Conservation (phyloP, 768 basidiomycete genomes). For the Xerocomellus dryophilus region DNA sequence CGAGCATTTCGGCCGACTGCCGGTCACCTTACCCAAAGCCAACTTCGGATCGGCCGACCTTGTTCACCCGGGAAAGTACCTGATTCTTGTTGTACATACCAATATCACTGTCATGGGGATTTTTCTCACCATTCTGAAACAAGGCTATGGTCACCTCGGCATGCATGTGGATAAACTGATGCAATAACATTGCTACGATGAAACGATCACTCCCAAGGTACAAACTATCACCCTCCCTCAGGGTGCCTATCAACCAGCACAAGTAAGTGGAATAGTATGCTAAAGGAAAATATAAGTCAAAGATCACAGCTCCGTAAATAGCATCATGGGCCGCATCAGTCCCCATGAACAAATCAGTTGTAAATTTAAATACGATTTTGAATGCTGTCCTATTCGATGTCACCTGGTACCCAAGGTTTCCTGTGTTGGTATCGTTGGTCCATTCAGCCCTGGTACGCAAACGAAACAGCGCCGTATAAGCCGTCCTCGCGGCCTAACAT, state of each 20-base stretch:
- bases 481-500: conserved; percentile 93
- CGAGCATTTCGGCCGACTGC: background rate
- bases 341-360: background rate
- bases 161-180: background rate
- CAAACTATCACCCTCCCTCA: background rate
- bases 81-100: background rate
- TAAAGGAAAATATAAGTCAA: background rate
- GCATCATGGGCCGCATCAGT: background rate
- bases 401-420: background rate
- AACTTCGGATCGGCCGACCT: no score
- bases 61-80: background rate
- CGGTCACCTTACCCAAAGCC: no score
- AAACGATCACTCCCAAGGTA: background rate
- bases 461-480: conserved; percentile 89
- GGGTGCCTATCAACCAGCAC: background rate
- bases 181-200: background rate
- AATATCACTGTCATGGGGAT: background rate
- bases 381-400: background rate
- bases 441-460: conserved; percentile 82
- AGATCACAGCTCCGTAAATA: background rate
- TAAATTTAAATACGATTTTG: background rate
- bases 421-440: background rate
- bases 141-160: background rate
- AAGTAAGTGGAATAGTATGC: background rate
- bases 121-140: background rate